Percentiles rank a stretch among this genome's conserved stretches.
Conservation (phyloP, 768 basidiomycete genomes). For the Collybia mongolica region DNA sequence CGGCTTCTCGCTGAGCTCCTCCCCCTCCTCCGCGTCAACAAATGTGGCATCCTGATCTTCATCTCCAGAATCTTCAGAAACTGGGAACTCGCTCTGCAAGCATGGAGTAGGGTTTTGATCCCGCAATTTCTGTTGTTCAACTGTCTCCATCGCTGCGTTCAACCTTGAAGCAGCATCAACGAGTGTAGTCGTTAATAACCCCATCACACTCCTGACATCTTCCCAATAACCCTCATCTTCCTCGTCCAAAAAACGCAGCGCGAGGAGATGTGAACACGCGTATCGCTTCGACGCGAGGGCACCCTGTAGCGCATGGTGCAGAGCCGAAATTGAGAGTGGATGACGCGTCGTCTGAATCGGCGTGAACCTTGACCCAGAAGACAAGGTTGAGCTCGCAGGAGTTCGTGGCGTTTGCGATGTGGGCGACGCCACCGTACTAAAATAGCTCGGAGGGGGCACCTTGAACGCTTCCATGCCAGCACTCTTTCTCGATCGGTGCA, state of each 20-base stretch:
- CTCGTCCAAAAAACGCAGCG: slow-evolving; percentile 68
- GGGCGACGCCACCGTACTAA: slow-evolving; percentile 24
- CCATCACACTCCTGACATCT: slow-evolving; percentile 75
- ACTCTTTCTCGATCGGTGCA: slow-evolving; percentile 53
- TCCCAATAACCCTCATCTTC: slow-evolving; percentile 85
- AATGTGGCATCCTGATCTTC: background rate
- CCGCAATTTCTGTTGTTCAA: slow-evolving; percentile 49
- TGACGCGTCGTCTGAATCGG: slow-evolving; percentile 58
- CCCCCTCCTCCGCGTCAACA: slow-evolving; percentile 4
- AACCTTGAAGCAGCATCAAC: slow-evolving; percentile 64
- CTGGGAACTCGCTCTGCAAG: slow-evolving; percentile 6
- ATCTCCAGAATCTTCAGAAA: background rate
- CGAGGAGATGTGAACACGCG: slow-evolving; percentile 76
- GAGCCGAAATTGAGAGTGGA: slow-evolving; percentile 63
- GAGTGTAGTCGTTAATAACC: slow-evolving; percentile 64
- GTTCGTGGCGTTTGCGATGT: slow-evolving; percentile 25
- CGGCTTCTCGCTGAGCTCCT: background rate
- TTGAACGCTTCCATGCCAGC: slow-evolving; percentile 53
- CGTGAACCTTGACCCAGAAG: slow-evolving; percentile 62
- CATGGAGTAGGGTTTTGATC: slow-evolving; percentile 49
- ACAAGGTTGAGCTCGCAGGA: slow-evolving; percentile 29
- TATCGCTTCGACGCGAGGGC: slow-evolving; percentile 74
- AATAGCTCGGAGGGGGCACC: slow-evolving; percentile 28
- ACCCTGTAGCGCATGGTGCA: slow-evolving; percentile 61
- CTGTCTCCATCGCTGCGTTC: slow-evolving; percentile 59